Conservation (phyloP, 2,329 filamentous ascomycete species). For the Colletotrichum aenigma region DNA sequence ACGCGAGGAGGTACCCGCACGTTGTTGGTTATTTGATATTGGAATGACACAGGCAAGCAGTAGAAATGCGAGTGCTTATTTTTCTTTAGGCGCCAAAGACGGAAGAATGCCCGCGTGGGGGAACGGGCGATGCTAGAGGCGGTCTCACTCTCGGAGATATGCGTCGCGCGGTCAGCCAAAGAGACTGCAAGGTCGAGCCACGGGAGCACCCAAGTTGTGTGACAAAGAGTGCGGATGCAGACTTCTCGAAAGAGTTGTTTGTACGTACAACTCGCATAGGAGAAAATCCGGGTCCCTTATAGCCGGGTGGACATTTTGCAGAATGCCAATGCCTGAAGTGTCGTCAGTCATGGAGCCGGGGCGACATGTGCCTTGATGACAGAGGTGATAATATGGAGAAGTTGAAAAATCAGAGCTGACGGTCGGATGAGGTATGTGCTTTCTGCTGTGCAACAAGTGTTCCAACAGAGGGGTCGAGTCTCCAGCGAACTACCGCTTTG, state of each 20-base stretch:
- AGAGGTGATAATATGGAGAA: constrained; percentile 6
- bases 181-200: not conserved
- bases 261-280: not conserved
- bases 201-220: not conserved
- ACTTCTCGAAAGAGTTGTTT: not conserved
- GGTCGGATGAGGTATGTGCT: not conserved
- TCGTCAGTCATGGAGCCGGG: constrained; percentile 13
- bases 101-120: not conserved
- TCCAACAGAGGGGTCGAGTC: not conserved
- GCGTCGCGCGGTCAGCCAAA: not conserved
- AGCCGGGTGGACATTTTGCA: not conserved
- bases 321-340: constrained; percentile 1
- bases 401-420: constrained; percentile 18
- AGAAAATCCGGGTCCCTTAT: not conserved
- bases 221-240: not conserved
- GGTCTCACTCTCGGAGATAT: not conserved
- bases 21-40: not conserved
- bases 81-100: not conserved
- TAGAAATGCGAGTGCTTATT: not conserved
- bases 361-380: constrained; percentile 7
- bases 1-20: not conserved
- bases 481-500: constrained; percentile 11
- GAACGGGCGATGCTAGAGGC: not conserved
- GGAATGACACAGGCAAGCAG: not conserved
- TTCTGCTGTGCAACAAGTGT: not conserved